Evolutionary conservation across 192 early-diverging fungal genomes (phyloP).

Genomic region (Lobosporangium transversale): DNA sequence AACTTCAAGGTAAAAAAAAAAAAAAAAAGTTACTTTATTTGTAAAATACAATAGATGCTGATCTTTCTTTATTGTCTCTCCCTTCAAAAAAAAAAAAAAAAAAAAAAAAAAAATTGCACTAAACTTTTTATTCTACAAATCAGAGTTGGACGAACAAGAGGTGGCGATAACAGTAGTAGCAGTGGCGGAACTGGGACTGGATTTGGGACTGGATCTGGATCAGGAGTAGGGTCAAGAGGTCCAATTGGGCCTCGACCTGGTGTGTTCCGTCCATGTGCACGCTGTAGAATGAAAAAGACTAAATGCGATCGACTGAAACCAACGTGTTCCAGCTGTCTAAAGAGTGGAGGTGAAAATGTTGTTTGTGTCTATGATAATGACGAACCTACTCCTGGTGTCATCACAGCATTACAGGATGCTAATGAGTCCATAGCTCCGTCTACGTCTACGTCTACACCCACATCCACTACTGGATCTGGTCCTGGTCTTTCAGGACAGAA

Average conservation of each 20-base stretch:
- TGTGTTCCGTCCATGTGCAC: constrained; percentile 48
- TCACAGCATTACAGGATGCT: background rate
- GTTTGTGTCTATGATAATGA: constrained; percentile 48
- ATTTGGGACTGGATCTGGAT: background rate
- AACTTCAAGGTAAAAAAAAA: too few species aligned
- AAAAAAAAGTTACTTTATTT: too few species aligned
- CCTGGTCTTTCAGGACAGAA: too few species aligned
- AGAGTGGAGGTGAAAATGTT: constrained; percentile 14
- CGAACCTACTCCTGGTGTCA: constrained; percentile 16
- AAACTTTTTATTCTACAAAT: too few species aligned
- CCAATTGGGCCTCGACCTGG: constrained; percentile 40
- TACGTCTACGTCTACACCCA: too few species aligned
- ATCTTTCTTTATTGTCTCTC: too few species aligned
- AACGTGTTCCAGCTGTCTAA: constrained; percentile 37
- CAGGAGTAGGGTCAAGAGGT: constrained; percentile 9
- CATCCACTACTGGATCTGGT: too few species aligned
- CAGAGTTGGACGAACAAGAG: background rate
- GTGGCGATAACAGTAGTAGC: background rate
- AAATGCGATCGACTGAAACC: constrained; percentile 44
- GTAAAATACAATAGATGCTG: too few species aligned
- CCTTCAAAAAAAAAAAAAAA: too few species aligned
- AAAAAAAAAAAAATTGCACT: too few species aligned
- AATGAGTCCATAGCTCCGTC: background rate
- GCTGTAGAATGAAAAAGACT: constrained; percentile 47
- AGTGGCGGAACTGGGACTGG: background rate